Percentiles rank a stretch among this genome's conserved stretches.
Evolutionary conservation across 1,284 basidiomycete genomes (phyloP).

Genomic region (Leccinum huronense): DNA sequence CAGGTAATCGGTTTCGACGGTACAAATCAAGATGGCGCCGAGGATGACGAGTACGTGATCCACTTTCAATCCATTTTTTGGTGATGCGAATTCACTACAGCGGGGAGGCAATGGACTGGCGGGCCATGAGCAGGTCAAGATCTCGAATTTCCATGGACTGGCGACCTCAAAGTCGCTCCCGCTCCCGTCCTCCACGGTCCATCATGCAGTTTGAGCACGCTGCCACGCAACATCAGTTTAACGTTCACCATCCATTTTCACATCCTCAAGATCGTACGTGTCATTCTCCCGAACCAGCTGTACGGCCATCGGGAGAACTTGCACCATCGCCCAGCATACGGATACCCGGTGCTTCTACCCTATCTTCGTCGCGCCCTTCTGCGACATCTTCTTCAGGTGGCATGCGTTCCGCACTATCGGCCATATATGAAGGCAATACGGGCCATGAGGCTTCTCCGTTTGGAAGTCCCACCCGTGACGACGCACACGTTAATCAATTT

Average conservation of each 20-base stretch:
- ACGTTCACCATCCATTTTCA: constrained; percentile 46
- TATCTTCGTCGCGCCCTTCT: constrained; percentile 51
- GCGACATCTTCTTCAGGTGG: constrained; percentile 40
- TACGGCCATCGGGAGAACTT: constrained; percentile 25
- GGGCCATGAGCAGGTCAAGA: constrained; percentile 86
- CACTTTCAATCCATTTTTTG: constrained; percentile 29
- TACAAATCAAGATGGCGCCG: constrained; percentile 62
- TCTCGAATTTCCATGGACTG: constrained; percentile 90
- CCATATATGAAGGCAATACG: constrained; percentile 56
- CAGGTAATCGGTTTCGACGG: constrained; percentile 79
- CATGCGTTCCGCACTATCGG: constrained; percentile 43
- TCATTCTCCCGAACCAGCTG: constrained; percentile 33
- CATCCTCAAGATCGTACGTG: constrained; percentile 20
- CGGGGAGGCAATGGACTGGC: constrained; percentile 85
- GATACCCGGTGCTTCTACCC: constrained; percentile 49
- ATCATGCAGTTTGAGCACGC: constrained; percentile 47
- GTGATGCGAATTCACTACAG: constrained; percentile 38
- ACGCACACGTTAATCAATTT: constrained; percentile 38
- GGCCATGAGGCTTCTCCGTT: constrained; percentile 35
- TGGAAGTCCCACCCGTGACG: constrained; percentile 37
- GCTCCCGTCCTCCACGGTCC: constrained; percentile 62
- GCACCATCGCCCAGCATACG: constrained; percentile 46
- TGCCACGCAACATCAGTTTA: constrained; percentile 40
- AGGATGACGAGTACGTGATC: constrained; percentile 72
- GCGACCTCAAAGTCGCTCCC: constrained; percentile 70